Base-by-base conservation (phyloP, 2,329 filamentous ascomycete species). In the Dothideomycetes sp. region DNA sequence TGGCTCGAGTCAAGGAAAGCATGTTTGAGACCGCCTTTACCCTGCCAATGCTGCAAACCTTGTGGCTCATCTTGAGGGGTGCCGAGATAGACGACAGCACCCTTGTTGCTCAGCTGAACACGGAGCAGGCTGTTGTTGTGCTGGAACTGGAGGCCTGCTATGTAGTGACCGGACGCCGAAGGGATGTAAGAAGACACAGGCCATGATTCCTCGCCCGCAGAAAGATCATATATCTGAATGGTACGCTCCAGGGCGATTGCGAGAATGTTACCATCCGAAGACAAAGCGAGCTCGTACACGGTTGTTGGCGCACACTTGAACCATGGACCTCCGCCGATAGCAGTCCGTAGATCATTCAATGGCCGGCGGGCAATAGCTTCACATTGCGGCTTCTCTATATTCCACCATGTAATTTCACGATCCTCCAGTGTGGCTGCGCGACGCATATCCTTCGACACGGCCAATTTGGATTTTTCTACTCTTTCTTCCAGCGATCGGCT, bases 151-250 rank as follows among this genome's bases (percentile, higher is more conserved):
- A 60, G 46, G 2, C 55, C 57, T 31, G 51, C 53, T n/a, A 59
- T 55, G 38, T 52, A 56, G 42, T 58, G 52, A 8, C 55, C 57
- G 9, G 53, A 48, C 8, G 55, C 56, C 22, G 49, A 51, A 7
- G 47, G 42, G 32, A 58, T 43, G 40, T 55, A 54, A 19, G 55
- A 48, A 33, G 54, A 54, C 7, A 57, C 48, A 3, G 54, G 55
- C 30, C 51, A 52, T 24, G 50, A 54, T 36, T 57, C 50, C 3
- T 50, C 38, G 10, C 49, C 47, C 7, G 48, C 49, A 5, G 37
- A 34, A n/a, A 59, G 39, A 34, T 60, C 50, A 47, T 57, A 57
- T 11, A 60, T 50, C 37, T 60, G 56, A 12, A 58, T 50, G 3
- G 51, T 56, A 15, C 55, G 47, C 41, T 58, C 55, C 22, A 55